Percentiles rank a stretch among this genome's conserved stretches.
These are phyloP conservation scores for Uronychia binucleata DNA, from an alignment of 73 alveolate species.

Conservation along the genomic window DNA sequence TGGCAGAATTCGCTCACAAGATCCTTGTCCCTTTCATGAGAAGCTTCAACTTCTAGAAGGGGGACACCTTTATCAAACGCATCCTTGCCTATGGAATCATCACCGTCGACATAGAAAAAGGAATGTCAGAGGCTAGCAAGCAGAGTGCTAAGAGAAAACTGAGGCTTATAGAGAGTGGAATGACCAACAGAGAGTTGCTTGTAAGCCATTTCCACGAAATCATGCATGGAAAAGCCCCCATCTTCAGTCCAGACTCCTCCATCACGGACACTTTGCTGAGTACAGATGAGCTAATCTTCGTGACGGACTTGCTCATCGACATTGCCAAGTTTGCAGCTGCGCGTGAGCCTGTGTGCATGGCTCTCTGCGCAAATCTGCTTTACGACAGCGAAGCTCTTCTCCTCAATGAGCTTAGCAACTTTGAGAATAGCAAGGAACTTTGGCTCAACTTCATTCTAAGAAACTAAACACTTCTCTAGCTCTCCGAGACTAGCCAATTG, in stretches of 20 bases:
- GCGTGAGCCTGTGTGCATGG: not conserved
- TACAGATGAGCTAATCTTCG: not conserved
- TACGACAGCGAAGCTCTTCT: not conserved
- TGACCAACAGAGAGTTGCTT: not conserved
- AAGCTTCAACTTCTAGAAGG: not conserved
- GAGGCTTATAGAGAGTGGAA: not conserved
- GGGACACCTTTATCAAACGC: not conserved
- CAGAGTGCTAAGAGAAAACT: not conserved
- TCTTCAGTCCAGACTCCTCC: not conserved
- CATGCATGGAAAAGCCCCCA: not conserved
- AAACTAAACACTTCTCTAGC: not conserved
- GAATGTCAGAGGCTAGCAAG: not conserved
- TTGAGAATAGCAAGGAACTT: not conserved
- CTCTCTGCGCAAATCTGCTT: not conserved
- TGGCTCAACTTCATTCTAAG: not conserved
- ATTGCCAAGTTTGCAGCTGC: not conserved
- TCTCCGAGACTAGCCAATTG: not conserved
- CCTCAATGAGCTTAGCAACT: not conserved
- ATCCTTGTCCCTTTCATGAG: not conserved
- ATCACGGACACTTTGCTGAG: not conserved
- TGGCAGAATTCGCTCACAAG: not conserved
- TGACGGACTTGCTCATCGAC: not conserved
- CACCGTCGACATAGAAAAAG: not conserved
- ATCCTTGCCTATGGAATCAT: not conserved
- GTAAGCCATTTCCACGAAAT: not conserved